Base-by-base conservation (phyloP, 2,329 filamentous ascomycete genomes). In the Tolypocladium capitatum region DNA sequence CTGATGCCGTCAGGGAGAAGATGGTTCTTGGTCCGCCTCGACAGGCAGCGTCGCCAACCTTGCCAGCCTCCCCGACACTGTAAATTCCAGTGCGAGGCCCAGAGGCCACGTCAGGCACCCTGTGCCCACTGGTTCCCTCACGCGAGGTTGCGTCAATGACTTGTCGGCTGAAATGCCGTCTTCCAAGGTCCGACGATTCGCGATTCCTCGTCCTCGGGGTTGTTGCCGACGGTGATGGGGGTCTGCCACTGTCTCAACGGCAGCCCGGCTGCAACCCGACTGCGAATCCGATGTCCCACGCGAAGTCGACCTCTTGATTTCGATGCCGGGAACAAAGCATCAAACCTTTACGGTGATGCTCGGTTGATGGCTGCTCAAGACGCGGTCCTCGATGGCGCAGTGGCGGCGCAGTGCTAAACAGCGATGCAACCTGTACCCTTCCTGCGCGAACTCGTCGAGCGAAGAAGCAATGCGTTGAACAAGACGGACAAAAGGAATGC, bases 41-140 rank as follows among this genome's bases (percentile, higher is more conserved):
- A 16, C n/a, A 8, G 27, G 31, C 16, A 20, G 46, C 27, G 33
- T 16, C 14, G 43, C 18, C 28, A 30, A 34, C 13, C 13, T 43
- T 32, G 46, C 52, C 51, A 56, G 45, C 55, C 55, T 50, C 53
- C 46, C 46, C 47, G 47, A 55, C 51, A 55, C 56, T 42, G 50
- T 42, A 49, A 52, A 59, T 58, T 59, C 57, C 57, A 59, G 50
- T 35, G 50, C 41, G 49, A 50, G 48, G 55, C 45, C 36, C 20
- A 28, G 31, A 38, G 43, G 42, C 47, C 47, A 50, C 47, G 46
- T 46, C 48, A 45, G 41, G 35, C 43, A 27, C 14, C 14, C 31
- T 44, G 24, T 35, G 40, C 24, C 42, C 32, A 41, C 18, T 40
- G 35, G n/a, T n/a, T n/a, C n/a, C n/a, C n/a, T 30, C 24, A 36